Conservation (phyloP, 768 basidiomycete genomes). For the Amylocystis lapponica region DNA sequence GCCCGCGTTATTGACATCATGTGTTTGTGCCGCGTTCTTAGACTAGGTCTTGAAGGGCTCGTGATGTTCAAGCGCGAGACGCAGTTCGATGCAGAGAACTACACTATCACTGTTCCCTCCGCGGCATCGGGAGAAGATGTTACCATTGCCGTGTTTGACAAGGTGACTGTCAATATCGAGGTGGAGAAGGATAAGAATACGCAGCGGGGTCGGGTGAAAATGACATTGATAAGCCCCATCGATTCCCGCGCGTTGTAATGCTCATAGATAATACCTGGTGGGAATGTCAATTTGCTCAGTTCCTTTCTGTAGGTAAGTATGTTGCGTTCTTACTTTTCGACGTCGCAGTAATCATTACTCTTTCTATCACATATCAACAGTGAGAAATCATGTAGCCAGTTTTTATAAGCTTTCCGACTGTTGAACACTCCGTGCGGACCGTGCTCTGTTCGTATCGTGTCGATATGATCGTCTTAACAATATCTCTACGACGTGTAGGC, state of each 20-base stretch:
- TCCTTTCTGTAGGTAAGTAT: neutral
- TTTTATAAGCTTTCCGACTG: too few relatives aligned
- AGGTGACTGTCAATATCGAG: conserved; percentile 82
- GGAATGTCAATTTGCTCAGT: neutral
- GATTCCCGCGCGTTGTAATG: conserved; percentile 42
- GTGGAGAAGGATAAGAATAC: conserved; percentile 96
- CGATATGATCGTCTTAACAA: too few relatives aligned
- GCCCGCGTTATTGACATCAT: neutral
- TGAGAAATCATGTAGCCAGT: neutral
- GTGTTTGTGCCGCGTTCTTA: conserved; percentile 25
- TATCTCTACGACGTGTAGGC: too few relatives aligned
- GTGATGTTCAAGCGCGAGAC: conserved; percentile 91
- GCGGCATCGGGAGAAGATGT: conserved; percentile 34
- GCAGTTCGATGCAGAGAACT: conserved; percentile 88
- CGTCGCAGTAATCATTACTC: too few relatives aligned
- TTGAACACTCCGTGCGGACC: too few relatives aligned
- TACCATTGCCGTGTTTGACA: conserved; percentile 86
- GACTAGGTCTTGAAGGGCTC: conserved; percentile 90
- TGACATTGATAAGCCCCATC: conserved; percentile 66
- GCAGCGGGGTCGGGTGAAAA: conserved; percentile 83
- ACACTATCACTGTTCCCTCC: conserved; percentile 68
- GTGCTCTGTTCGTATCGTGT: too few relatives aligned
- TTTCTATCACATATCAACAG: too few relatives aligned
- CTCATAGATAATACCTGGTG: neutral
- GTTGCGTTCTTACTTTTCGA: neutral